phyloP scores from a whole-genome alignment of 2,329 filamentous ascomycete species.

The Claviceps sp. region DNA sequence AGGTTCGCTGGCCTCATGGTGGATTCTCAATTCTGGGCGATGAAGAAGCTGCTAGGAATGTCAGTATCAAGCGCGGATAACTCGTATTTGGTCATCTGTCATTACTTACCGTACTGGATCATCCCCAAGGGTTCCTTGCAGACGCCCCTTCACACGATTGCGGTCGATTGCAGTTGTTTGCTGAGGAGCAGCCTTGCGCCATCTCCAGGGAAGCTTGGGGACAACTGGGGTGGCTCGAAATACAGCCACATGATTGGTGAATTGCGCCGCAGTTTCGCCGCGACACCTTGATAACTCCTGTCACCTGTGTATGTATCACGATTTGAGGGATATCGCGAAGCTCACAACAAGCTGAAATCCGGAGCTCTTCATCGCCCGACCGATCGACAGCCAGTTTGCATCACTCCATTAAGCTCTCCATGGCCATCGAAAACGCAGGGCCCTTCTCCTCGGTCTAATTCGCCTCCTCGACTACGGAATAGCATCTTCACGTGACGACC shows the following conservation, averaged over 20 bases:
- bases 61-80: background rate
- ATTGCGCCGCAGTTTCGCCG: background rate
- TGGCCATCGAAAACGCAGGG: no score
- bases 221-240: background rate
- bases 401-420: no score
- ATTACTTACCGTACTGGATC: background rate
- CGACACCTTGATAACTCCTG: background rate
- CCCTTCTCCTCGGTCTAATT: background rate
- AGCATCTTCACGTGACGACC: background rate
- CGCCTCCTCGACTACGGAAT: background rate
- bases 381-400: background rate
- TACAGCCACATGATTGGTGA: background rate
- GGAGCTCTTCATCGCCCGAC: background rate
- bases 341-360: background rate
- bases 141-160: background rate
- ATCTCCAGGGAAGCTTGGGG: background rate
- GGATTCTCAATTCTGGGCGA: constrained; percentile 15
- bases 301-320: background rate
- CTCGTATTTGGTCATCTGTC: background rate
- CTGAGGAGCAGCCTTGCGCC: background rate
- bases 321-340: background rate
- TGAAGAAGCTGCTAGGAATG: constrained; percentile 1
- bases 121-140: background rate
- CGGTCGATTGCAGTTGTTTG: background rate
- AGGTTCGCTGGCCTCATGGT: constrained; percentile 32